Conservation (phyloP, 257 asterid species). For the Haberlea rhodopensis region DNA sequence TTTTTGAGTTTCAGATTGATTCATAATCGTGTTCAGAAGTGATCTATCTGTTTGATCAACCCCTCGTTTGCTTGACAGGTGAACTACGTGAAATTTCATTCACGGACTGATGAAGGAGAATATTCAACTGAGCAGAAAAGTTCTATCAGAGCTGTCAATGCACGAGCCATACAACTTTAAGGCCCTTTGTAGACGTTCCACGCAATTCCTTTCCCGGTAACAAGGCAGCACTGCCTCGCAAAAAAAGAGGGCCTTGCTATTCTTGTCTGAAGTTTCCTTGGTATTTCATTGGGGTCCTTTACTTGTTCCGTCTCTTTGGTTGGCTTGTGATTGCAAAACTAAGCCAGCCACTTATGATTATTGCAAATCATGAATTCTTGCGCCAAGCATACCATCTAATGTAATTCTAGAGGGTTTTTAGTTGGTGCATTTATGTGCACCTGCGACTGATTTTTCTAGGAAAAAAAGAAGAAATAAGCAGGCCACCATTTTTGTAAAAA, state of each 20-base stretch:
- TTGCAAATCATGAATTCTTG: neutral
- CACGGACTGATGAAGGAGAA: slow-evolving; percentile 93
- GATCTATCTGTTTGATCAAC: neutral
- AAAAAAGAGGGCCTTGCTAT: slow-evolving; percentile 70
- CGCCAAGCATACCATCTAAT: neutral
- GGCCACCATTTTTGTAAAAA: no score
- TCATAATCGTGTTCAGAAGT: neutral
- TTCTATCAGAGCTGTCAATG: slow-evolving; percentile 75
- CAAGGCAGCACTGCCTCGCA: slow-evolving; percentile 44
- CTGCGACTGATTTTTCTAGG: no score
- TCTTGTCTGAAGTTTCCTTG: slow-evolving; percentile 35
- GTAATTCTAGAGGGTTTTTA: neutral
- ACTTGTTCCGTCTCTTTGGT: neutral
- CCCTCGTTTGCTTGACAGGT: slow-evolving; percentile 42
- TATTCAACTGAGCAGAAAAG: slow-evolving; percentile 81
- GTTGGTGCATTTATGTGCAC: neutral
- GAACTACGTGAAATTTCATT: slow-evolving; percentile 83
- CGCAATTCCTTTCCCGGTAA: slow-evolving; percentile 95
- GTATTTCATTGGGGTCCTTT: slow-evolving; percentile 7
- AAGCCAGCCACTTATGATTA: neutral
- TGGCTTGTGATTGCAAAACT: no score
- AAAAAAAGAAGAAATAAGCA: no score
- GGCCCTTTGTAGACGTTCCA: no score
- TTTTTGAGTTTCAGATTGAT: neutral
- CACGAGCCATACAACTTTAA: slow-evolving; percentile 94